phyloP scores from a whole-genome alignment of 2,329 filamentous ascomycete genomes.

The Xylaria sp. region DNA sequence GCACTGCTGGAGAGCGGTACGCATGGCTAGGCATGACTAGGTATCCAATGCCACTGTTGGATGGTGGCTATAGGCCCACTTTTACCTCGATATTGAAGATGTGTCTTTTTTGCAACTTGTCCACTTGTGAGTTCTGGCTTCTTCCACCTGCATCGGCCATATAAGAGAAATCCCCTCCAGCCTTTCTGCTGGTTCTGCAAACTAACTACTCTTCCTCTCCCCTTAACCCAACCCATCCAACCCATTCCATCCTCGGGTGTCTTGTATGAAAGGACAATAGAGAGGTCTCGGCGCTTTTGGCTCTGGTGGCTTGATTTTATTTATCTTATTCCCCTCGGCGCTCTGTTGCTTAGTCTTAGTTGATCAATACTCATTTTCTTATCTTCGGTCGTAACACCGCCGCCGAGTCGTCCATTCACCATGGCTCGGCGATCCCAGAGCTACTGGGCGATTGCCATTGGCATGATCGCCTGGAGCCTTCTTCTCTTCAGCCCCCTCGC shows the following conservation, averaged over 20 bases:
- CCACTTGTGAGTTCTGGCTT: constrained; percentile 44
- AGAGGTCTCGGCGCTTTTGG: constrained; percentile 39
- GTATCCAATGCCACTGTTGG: constrained; percentile 4
- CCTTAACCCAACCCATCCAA: constrained; percentile 24
- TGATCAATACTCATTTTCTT: constrained; percentile 27
- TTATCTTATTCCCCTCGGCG: constrained; percentile 23
- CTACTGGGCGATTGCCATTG: constrained; percentile 82
- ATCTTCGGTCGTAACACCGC: constrained; percentile 25
- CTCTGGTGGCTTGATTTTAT: constrained; percentile 39
- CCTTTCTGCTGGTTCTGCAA: constrained; percentile 29
- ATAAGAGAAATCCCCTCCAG: constrained; percentile 45
- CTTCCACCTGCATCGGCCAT: constrained; percentile 44
- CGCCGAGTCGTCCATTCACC: constrained; percentile 40
- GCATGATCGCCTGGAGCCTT: constrained; percentile 90
- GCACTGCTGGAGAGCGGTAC: background rate
- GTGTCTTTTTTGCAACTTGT: constrained; percentile 52
- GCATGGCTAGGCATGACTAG: constrained; percentile 1
- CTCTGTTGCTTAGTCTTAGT: constrained; percentile 1
- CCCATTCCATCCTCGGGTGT: constrained; percentile 14
- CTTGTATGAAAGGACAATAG: constrained; percentile 41
- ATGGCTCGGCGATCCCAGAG: constrained; percentile 71
- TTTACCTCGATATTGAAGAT: constrained; percentile 47
- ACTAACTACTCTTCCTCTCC: constrained; percentile 34
- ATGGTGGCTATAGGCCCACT: constrained; percentile 37
- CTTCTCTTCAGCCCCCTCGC: constrained; percentile 89